Evolutionary conservation across 306 rosid genomes (phyloP).

Genomic region (Cyamopsis tetragonoloba): DNA sequence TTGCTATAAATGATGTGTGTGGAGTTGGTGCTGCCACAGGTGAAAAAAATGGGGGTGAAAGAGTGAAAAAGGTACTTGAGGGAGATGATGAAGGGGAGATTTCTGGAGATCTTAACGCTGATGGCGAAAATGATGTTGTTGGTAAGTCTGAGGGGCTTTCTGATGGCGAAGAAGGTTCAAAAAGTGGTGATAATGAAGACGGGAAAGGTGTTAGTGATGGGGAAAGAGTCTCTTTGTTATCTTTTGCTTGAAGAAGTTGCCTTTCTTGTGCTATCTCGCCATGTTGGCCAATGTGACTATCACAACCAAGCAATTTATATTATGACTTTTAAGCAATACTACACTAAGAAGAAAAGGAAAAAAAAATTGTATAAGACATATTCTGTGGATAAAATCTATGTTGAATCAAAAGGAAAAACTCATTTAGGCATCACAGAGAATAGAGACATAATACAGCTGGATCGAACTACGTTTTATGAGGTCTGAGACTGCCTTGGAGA

Average conservation of each 20-base stretch:
- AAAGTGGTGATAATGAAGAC: not conserved
- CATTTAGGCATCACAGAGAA: not conserved
- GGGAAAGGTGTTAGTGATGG: conserved; percentile 29
- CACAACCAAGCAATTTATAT: conserved; percentile 16
- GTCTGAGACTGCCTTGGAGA: no score
- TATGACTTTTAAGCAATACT: not conserved
- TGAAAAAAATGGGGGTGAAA: conserved; percentile 45
- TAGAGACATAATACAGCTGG: no score
- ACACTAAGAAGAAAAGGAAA: not conserved
- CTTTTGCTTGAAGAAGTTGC: conserved; percentile 39
- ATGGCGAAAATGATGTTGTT: no score
- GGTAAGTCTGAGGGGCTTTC: conserved; percentile 33
- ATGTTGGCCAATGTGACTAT: conserved; percentile 46
- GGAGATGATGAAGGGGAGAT: conserved; percentile 44
- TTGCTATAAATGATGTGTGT: conserved; percentile 24
- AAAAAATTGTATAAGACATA: not conserved
- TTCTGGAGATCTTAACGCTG: conserved; percentile 36
- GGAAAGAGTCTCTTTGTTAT: not conserved
- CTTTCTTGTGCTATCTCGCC: conserved; percentile 31
- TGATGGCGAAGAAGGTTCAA: no score
- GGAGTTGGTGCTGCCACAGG: conserved; percentile 37
- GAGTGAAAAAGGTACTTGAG: conserved; percentile 26
- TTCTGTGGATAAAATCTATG: not conserved
- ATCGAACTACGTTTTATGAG: no score
- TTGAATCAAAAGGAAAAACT: not conserved